Conservation (phyloP, 768 basidiomycete genomes). For the Dioszegia hungarica region DNA sequence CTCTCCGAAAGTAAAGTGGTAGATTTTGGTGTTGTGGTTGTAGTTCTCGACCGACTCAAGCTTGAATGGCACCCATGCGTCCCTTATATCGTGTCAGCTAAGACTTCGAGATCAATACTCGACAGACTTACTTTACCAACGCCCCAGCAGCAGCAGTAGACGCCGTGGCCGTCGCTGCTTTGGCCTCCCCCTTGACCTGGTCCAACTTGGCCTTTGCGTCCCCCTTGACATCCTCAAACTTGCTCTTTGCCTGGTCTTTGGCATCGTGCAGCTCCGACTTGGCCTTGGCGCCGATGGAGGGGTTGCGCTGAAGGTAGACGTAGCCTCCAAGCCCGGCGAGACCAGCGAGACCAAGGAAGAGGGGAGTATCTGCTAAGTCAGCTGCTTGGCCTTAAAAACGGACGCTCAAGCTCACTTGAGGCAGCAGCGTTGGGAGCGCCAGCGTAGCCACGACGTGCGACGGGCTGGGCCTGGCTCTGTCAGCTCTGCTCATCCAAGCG, state of each 20-base stretch:
- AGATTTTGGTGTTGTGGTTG: slow-evolving; percentile 89
- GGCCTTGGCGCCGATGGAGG: slow-evolving; percentile 6
- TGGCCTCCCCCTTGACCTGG: slow-evolving; percentile 13
- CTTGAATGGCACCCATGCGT: slow-evolving; percentile 59
- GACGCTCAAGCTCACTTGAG: slow-evolving; percentile 15
- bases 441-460: slow-evolving; percentile 22
- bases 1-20: slow-evolving; percentile 67
- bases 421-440: slow-evolving; percentile 18
- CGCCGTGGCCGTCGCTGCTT: slow-evolving; percentile 17
- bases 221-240: background rate
- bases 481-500: background rate
- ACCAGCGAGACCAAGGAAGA: slow-evolving; percentile 31
- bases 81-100: slow-evolving; percentile 14
- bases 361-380: slow-evolving; percentile 18
- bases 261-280: slow-evolving; percentile 8
- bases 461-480: background rate
- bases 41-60: slow-evolving; percentile 72
- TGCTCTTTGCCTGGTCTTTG: slow-evolving; percentile 8
- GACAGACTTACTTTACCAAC: slow-evolving; percentile 27
- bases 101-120: background rate
- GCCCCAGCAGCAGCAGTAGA: slow-evolving; percentile 12
- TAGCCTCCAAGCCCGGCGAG: slow-evolving; percentile 51
- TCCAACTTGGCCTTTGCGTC: slow-evolving; percentile 2
- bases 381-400: background rate
- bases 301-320: slow-evolving; percentile 52